Percentiles rank a stretch among this genome's conserved stretches.
Conservation (phyloP, 257 asterid genomes). For the Fraxinus quadrangulata region DNA sequence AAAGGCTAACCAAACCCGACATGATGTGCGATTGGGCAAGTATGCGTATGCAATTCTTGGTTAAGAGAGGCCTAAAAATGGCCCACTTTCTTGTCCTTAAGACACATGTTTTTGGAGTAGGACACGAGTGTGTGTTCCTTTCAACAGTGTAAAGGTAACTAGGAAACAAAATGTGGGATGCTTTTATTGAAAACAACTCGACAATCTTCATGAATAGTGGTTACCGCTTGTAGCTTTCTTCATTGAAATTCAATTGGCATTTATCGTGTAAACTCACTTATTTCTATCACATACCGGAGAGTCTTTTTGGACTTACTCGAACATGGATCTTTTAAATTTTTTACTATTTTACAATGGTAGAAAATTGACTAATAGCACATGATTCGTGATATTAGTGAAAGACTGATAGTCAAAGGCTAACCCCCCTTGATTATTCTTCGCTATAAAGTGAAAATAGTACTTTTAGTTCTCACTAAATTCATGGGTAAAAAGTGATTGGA, state of each 20-base stretch:
- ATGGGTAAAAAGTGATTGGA: too few species aligned
- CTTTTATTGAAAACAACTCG: background rate
- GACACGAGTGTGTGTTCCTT: background rate
- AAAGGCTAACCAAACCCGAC: background rate
- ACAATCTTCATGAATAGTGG: too few species aligned
- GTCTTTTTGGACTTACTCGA: background rate
- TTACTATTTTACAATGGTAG: too few species aligned
- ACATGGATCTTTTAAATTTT: too few species aligned
- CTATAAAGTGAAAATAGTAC: too few species aligned
- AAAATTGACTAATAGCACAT: background rate
- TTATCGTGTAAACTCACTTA: background rate
- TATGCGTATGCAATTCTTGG: background rate
- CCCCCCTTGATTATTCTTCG: too few species aligned
- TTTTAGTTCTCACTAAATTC: too few species aligned
- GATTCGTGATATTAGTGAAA: too few species aligned
- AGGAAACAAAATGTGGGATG: slow-evolving; percentile 5
- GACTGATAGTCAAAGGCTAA: background rate
- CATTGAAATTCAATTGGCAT: background rate
- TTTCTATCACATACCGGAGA: too few species aligned
- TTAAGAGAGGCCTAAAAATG: background rate
- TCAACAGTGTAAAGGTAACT: background rate
- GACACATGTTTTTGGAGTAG: background rate
- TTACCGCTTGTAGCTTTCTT: background rate
- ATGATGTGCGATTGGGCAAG: background rate
- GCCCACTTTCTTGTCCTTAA: background rate